Conservation (phyloP, 805 yeast genomes). For the Vanderwaltozyma polyspora region DNA sequence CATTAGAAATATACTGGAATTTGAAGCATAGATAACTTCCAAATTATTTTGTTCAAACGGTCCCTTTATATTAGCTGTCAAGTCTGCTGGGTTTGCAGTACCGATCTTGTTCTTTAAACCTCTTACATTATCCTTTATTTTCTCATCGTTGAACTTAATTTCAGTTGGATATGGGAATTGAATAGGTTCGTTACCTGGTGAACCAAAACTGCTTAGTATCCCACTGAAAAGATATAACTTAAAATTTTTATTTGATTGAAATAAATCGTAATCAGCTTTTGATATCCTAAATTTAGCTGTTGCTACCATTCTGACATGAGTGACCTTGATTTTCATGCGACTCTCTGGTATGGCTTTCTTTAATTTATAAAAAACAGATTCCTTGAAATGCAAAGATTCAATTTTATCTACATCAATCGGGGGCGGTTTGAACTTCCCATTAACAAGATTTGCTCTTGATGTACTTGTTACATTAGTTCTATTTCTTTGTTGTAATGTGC, state of each 20-base stretch:
- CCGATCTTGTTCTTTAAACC: slow-evolving; percentile 74
- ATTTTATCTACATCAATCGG: background rate
- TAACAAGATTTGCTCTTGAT: background rate
- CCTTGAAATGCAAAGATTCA: slow-evolving; percentile 35
- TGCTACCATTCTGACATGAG: slow-evolving; percentile 37
- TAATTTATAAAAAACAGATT: slow-evolving; percentile 45
- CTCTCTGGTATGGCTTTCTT: slow-evolving; percentile 40
- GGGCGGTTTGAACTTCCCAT: background rate
- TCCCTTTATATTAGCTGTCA: slow-evolving; percentile 40
- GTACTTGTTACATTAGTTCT: background rate
- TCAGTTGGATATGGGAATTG: slow-evolving; percentile 63
- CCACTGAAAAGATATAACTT: slow-evolving; percentile 49
- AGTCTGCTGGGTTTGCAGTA: slow-evolving; percentile 71
- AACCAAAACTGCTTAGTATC: slow-evolving; percentile 18
- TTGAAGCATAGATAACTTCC: slow-evolving; percentile 47
- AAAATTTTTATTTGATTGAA: slow-evolving; percentile 25
- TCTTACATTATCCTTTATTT: slow-evolving; percentile 43
- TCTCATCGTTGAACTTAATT: slow-evolving; percentile 44
- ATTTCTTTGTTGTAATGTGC: slow-evolving; percentile 3
- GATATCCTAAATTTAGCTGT: slow-evolving; percentile 33
- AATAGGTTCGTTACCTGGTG: slow-evolving; percentile 47
- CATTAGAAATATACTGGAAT: slow-evolving; percentile 38
- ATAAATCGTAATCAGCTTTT: slow-evolving; percentile 30
- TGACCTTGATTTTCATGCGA: slow-evolving; percentile 23
- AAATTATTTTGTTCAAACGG: slow-evolving; percentile 31